Conservation (phyloP, 208 protist species). For the Trypanosoma boissoni region DNA sequence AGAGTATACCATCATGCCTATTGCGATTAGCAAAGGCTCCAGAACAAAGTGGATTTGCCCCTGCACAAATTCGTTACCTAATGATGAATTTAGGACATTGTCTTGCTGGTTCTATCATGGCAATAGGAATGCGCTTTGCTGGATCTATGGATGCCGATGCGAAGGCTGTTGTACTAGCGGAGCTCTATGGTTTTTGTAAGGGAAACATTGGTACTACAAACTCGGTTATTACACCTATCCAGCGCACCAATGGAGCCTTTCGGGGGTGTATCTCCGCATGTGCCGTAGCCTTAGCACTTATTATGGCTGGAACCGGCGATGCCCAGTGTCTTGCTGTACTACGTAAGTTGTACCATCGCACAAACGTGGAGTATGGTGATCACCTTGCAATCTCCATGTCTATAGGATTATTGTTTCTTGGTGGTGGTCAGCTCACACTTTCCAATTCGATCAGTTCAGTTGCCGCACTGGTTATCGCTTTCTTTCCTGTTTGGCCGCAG, state of each 20-base stretch:
- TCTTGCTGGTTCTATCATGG: slow-evolving; percentile 64
- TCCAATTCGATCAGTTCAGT: slow-evolving; percentile 73
- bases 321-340: slow-evolving; percentile 67
- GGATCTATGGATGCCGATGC: slow-evolving; percentile 66
- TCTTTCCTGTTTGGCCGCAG: slow-evolving; percentile 93
- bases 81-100: slow-evolving; percentile 78
- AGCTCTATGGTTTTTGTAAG: slow-evolving; percentile 70
- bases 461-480: slow-evolving; percentile 89
- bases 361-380: slow-evolving; percentile 83
- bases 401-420: slow-evolving; percentile 94
- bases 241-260: slow-evolving; percentile 73
- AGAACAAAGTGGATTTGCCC: slow-evolving; percentile 28
- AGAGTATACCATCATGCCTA: slow-evolving; percentile 43
- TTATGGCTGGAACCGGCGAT: slow-evolving; percentile 94
- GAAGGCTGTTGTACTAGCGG: slow-evolving; percentile 43
- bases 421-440: slow-evolving; percentile 89
- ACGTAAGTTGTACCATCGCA: slow-evolving; percentile 56
- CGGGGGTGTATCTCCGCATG: slow-evolving; percentile 71
- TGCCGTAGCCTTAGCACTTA: slow-evolving; percentile 55
- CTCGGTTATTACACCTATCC: slow-evolving; percentile 41
- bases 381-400: slow-evolving; percentile 95
- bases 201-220: slow-evolving; percentile 60
- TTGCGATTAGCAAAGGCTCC: slow-evolving; percentile 30
- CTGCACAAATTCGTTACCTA: slow-evolving; percentile 69
- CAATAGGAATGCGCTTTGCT: slow-evolving; percentile 77